Evolutionary conservation across 768 basidiomycete genomes (phyloP), one percentile per base, ranked within the genome.

Genomic region (Tricholoma matsutake): DNA sequence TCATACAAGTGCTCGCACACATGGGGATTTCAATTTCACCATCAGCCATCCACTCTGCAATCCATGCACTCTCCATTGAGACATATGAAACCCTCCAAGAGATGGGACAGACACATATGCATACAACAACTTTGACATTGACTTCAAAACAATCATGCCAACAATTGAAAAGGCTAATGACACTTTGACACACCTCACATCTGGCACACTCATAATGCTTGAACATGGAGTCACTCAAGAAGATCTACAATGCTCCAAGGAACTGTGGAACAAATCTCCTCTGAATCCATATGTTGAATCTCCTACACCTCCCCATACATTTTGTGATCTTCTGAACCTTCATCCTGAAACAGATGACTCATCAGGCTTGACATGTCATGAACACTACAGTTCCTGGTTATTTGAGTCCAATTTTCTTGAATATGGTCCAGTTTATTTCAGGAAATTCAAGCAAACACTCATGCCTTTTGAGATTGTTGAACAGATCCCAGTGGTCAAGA

Each of bases 1-100:
- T 73, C 32, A 62, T 70, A n/a, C 68, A 72, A 25, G 39, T 71
- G 6, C 65, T 76, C 6, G 68, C 72, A 9, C 72, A 65, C 32
- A 61, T 73, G 39, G 69, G 74, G 4, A 37, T 76, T 1, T 73
- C 69, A 0, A 64, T 73, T 14, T 71, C 74, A 0, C 37, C 63
- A 7, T 62, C 64, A 8, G n/a, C 68, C 2, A 72, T 74, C 10
- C 45, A 72, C 43, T 20, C 63, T 6, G 63, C 65, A 1, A 54
- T 73, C 45, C 56, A 53, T 14, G 69, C 63, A 28, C 62, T 75
- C 8, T 72, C 72, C 1, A 58, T 52, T 4, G 63, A 74, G 51
- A 60, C 73, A 1, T 45, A 51, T 13, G 31, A 39, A 1, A 43
- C 28, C 5, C 62, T 75, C 6, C 54, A 58, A 6, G 10, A 39